Evolutionary conservation across 495 filamentous ascomycete species (phyloP), one percentile per base, ranked within the genome.

Genomic region (Chaetomium fimeti): DNA sequence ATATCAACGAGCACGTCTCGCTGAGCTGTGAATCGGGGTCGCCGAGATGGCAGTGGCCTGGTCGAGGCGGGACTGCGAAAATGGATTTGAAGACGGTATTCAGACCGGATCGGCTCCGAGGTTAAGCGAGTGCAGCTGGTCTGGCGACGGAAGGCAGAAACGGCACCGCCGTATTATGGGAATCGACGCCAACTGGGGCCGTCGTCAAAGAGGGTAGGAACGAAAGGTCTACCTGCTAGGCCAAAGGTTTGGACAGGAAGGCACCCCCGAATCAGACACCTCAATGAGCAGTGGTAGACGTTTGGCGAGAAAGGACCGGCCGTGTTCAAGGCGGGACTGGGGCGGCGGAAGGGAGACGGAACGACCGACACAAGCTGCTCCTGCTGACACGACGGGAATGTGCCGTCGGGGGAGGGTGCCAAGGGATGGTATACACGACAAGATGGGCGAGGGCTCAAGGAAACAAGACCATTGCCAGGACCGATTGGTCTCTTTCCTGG

Each of bases 381-480:
- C 58, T 65, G 64, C 63, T 62, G 62, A 74, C 70, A 66, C 65
- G 64, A 65, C 59, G 54, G 45, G 63, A 24, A 45, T 55, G 38
- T 65, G 66, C 56, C 57, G 70, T 62, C 52, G 66, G 53, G 43
- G 64, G 42, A 32, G 58, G 58, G 38, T 48, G 40, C 60, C 56
- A 38, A 52, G 48, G 64, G 63, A 45, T 60, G 59, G 51, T 74
- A 66, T 67, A 70, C 59, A 72, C 60, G 63, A 52, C 27, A 43
- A 66, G 64, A 69, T 49, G 67, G 54, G 60, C 29, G 38, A 66
- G 58, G 54, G 25, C 38, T 68, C 65, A 79, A 76, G 71, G 72
- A 77, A 79, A 76, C 71, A 74, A 78, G 75, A 72, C 74, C 76
- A 79, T 79, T 65, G 66, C 60, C 64, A 52, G 64, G 62, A 71